Conservation (phyloP, 2,329 filamentous ascomycete genomes). For the Pseudogymnoascus sp. region DNA sequence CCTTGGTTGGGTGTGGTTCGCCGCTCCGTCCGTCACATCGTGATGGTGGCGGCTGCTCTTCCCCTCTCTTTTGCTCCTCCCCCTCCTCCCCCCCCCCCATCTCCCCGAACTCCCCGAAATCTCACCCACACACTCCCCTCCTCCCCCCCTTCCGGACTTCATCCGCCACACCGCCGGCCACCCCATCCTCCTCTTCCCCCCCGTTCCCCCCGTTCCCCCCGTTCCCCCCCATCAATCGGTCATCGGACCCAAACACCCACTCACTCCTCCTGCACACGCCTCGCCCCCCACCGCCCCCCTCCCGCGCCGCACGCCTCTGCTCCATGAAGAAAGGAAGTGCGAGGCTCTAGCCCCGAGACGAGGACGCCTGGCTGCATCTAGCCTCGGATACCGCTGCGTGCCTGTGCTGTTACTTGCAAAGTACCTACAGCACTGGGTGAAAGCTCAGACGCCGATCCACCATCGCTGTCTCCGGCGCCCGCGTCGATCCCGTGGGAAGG, state of each 20-base stretch:
- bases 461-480: background rate
- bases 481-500: background rate
- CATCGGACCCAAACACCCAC: background rate
- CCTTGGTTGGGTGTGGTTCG: slow-evolving; percentile 55
- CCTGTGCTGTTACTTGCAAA: too few relatives aligned
- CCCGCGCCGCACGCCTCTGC: background rate
- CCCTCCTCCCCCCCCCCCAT: background rate
- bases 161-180: background rate
- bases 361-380: background rate
- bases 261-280: background rate
- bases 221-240: background rate
- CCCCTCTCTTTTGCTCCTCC: background rate
- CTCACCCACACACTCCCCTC: background rate
- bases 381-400: background rate
- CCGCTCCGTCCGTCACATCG: background rate
- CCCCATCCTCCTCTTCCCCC: background rate
- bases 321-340: background rate
- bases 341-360: background rate
- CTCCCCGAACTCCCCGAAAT: background rate
- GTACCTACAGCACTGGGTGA: background rate
- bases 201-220: background rate
- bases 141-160: background rate
- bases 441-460: background rate
- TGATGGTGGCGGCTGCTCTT: background rate
- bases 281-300: background rate